Evolutionary conservation across 2,329 filamentous ascomycete genomes (phyloP), one percentile per base, ranked within the genome.

Genomic region (Colletotrichum scovillei): DNA sequence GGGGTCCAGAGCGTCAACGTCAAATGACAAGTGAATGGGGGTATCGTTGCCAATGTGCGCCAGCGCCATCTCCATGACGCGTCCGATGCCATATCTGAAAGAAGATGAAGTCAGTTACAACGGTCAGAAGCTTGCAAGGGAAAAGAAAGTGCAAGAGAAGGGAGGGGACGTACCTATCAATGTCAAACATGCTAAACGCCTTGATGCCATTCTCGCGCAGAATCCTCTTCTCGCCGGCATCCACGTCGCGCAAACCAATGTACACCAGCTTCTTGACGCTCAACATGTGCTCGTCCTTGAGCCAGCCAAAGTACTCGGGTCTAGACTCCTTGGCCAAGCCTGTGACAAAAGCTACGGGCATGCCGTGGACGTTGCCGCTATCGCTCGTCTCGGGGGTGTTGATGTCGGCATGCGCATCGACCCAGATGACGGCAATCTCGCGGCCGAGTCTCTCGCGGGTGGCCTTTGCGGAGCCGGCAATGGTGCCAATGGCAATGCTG

Each of bases 121-220:
- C 32, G 32, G 32, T 35, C 11, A 35, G 11, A 35, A 35, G 22
- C 22, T 22, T 22, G 22, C 22, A 22, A 22, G 22, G 22, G 22
- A 22, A 22, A 22, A 22, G 22, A 22, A 22, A 22, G 22, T 22
- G 22, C 22, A 22, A 22, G 22, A 22, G 22, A 22, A 22, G 22
- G 22, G 22, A 22, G 22, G 22, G 22, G 22, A 22, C 22, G 22
- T 22, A 22, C 22, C 22, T 89, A 84, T 99, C 97, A 82, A 99
- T 93, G 81, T 99, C 97, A 81, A 98, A 97, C 97, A 99, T 99
- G 85, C 93, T 96, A 80, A 98, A 99, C 4, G 96, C 96, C 87
- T 94, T 96, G 87, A 99, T 97, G 55, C 93, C 92, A 80, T 98
- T 88, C 76, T 98, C 94, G 71, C 92, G 89, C 76, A 99, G 86